Evolutionary conservation across 352 stramenopile genomes (phyloP), one percentile per base, ranked within the genome.

Genomic region (Pelagophyceae sp.): DNA sequence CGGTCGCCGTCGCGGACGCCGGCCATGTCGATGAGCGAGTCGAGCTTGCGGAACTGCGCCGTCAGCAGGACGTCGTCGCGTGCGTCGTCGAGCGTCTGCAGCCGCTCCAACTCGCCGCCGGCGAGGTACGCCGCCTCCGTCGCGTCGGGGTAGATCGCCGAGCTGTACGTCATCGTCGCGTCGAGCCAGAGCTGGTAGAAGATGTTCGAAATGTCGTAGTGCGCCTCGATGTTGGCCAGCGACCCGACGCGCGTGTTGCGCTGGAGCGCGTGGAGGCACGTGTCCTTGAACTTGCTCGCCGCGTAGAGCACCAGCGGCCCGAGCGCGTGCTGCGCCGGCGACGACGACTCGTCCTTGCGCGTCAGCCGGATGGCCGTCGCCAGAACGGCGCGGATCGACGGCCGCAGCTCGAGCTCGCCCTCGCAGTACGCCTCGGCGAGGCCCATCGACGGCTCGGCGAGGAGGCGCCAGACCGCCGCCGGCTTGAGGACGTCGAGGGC

Each of bases 121-220:
- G 45, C 60, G 15, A 64, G 23, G 37, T 40, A 25, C 11, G 25
- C 64, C 19, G 31, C 15, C 37, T 29, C 0, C 20, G 32, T 50
- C 35, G 84, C 85, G 58, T 82, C 80, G 74, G 86, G 85, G 78
- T 91, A 94, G 37, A 94, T 89, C 0, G 86, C 89, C 31, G 81
- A 89, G 0, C 84, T 90, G 77, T 94, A 94, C 85, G 93, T 92
- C 76, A 93, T 83, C 11, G 84, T 87, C 72, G 90, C 83, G 78
- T 94, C 89, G 17, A 94, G 80, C 78, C 92, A 93, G 1, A 79
- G 84, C 38, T 72, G 83, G 78, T 91, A 94, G 35, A 94, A 79
- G 75, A 90, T 87, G 80, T 94, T 94, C 0, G 80, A 87, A 2
- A 92, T 71, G 76, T 88, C 87, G 76, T 93, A 92, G 78, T 92